Percentiles rank a stretch among this genome's conserved stretches.
Evolutionary conservation across 768 basidiomycete species (phyloP).

Genomic region (Filobasidium wieringae): DNA sequence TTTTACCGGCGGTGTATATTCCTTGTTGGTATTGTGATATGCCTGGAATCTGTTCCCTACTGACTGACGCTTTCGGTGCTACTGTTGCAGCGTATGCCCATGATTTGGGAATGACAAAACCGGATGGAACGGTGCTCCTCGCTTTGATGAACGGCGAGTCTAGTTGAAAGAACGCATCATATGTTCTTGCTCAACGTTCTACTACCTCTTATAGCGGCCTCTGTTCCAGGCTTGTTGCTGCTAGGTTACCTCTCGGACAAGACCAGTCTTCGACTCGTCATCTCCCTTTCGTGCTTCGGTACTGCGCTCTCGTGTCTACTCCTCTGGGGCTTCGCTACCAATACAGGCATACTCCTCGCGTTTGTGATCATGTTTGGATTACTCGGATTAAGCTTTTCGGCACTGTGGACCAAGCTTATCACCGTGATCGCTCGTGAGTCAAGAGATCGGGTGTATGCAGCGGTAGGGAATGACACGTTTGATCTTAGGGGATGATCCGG

Average conservation of each 20-base stretch:
- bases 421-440: constrained; percentile 24
- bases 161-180: not conserved
- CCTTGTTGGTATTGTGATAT: constrained; percentile 15
- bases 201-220: constrained; percentile 19
- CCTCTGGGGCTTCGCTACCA: constrained; percentile 33
- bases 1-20: constrained; percentile 29
- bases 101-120: constrained; percentile 20
- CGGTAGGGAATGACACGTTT: not conserved
- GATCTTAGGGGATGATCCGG: constrained; percentile 23
- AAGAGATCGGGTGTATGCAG: not conserved
- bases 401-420: constrained; percentile 29
- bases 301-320: constrained; percentile 25
- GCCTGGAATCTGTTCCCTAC: not conserved
- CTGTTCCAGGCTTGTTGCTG: constrained; percentile 25
- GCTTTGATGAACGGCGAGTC: constrained; percentile 30
- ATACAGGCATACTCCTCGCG: constrained; percentile 16
- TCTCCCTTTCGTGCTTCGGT: constrained; percentile 24
- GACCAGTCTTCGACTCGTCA: constrained; percentile 19
- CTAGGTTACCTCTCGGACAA: constrained; percentile 28
- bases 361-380: constrained; percentile 27
- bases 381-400: constrained; percentile 23
- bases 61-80: not conserved
- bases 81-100: constrained; percentile 21
- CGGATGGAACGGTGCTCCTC: constrained; percentile 25
- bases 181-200: not conserved